Percentiles rank a stretch among this genome's conserved stretches.
These are phyloP conservation scores for Tillandsia fasciculata DNA, from an alignment of 176 grass and related monocot genomes.

Conservation along the genomic window DNA sequence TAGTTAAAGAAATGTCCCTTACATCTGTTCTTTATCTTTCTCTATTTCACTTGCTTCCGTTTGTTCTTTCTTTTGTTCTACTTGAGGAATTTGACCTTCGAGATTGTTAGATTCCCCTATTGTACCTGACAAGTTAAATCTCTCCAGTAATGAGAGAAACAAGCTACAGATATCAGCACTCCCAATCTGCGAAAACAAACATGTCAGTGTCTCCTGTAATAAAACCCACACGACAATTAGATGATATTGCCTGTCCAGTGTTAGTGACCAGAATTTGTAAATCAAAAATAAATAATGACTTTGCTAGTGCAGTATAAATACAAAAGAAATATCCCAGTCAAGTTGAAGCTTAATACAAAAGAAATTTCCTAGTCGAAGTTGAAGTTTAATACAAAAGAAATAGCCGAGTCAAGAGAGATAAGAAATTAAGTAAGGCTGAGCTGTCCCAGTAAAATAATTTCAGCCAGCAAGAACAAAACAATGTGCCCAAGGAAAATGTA, in stretches of 20 bases:
- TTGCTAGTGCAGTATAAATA: too few relatives aligned
- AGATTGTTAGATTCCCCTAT: slow-evolving; percentile 29
- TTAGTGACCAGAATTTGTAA: neutral
- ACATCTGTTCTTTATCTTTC: slow-evolving; percentile 46
- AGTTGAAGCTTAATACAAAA: too few relatives aligned
- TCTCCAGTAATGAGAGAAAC: slow-evolving; percentile 71
- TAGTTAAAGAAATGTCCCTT: slow-evolving; percentile 11
- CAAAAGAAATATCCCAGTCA: too few relatives aligned
- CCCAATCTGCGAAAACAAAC: slow-evolving; percentile 48
- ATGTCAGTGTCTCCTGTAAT: slow-evolving; percentile 68
- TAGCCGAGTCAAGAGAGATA: too few relatives aligned
- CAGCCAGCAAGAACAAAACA: slow-evolving; percentile 4
- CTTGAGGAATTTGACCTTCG: slow-evolving; percentile 37
- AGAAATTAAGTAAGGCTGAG: too few relatives aligned
- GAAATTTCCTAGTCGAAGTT: too few relatives aligned
- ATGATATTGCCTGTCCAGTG: neutral
- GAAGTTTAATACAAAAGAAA: too few relatives aligned
- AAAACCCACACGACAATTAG: slow-evolving; percentile 7
- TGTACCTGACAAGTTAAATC: slow-evolving; percentile 46
- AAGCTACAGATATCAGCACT: slow-evolving; percentile 43
- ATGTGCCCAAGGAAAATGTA: neutral
- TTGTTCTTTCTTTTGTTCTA: slow-evolving; percentile 16
- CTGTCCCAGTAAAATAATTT: neutral
- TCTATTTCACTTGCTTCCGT: slow-evolving; percentile 26
- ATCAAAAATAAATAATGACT: neutral